phyloP scores from a whole-genome alignment of 805 yeast genomes.

The Yarrowia hollandica region DNA sequence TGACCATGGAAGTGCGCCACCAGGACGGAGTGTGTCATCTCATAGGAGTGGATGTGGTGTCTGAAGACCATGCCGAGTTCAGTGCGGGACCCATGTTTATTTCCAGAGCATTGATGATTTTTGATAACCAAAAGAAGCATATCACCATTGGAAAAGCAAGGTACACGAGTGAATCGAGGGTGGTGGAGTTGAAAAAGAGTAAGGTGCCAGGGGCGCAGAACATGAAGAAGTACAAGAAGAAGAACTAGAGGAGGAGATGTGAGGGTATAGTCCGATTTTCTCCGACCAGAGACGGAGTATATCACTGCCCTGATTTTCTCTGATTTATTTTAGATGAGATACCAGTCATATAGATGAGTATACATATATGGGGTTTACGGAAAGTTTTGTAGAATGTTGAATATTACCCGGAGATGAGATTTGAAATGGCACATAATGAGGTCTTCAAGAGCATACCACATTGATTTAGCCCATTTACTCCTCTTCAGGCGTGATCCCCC shows the following conservation, averaged over 20 bases:
- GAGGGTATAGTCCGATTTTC: no score
- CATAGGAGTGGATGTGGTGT: background rate
- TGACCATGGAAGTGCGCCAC: background rate
- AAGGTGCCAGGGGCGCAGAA: background rate
- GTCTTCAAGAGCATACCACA: no score
- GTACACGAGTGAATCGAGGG: background rate
- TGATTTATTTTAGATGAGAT: no score
- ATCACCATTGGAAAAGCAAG: background rate
- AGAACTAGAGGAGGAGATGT: background rate
- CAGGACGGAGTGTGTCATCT: background rate
- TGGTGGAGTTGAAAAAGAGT: background rate
- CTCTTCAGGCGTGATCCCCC: no score
- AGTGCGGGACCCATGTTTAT: conserved; percentile 9
- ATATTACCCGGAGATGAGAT: no score
- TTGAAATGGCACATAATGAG: no score
- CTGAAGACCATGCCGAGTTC: background rate
- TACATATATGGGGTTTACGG: no score
- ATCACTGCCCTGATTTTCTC: no score
- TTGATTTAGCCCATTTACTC: no score
- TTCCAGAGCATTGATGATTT: conserved; percentile 2
- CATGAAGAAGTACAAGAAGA: background rate
- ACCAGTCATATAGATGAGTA: no score
- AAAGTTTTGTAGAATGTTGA: no score
- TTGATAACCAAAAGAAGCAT: conserved; percentile 2
- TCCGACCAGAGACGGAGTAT: no score